Evolutionary conservation across 1,284 basidiomycete species (phyloP), one percentile per base, ranked within the genome.

Genomic region (Leccinum cinnamomeum): DNA sequence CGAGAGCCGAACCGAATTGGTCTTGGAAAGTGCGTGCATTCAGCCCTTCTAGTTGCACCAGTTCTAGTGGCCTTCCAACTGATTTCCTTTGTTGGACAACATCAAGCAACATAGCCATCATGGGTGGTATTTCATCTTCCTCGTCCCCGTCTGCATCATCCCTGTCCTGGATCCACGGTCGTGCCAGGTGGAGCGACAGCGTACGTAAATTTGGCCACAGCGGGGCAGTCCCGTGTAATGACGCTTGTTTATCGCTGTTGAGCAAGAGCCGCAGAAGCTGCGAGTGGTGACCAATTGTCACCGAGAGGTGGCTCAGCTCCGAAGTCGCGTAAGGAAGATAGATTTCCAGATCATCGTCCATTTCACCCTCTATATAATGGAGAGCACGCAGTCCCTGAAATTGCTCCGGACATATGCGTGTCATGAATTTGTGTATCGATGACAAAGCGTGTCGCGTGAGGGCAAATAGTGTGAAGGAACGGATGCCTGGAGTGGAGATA

Each of bases 381-480:
- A 74, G 73, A n/a, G 68, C 65, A 53, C 56, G 71, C 28, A 74
- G 59, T 58, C 71, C 66, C 51, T 68, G 74, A 53, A 75, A 74
- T 57, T 74, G 74, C 44, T 76, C 73, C 2, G 72, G 72, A 62
- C 69, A 72, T 66, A 60, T 74, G 63, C 74, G 73, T 23, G 74
- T 72, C 70, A 74, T 74, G 63, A 75, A 76, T 53, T 70, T 76
- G 65, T 76, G 75, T 71, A 76, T 75, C 12, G 74, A 68, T 50
- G 72, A 74, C n/a, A 76, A 59, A 46, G 70, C 64, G 46, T 69
- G 68, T 60, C 65, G 71, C 39, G 68, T 74, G 60, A 74, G 70
- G 59, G 62, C 62, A 66, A 64, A 64, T 55, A 74, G 56, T 10
- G 70, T 70, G 30, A 74, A 64, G 12, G 66, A 68, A 37, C 67